Conservation (phyloP, 176 grass and related monocot species). For the Echinochloa phyllopogon region DNA sequence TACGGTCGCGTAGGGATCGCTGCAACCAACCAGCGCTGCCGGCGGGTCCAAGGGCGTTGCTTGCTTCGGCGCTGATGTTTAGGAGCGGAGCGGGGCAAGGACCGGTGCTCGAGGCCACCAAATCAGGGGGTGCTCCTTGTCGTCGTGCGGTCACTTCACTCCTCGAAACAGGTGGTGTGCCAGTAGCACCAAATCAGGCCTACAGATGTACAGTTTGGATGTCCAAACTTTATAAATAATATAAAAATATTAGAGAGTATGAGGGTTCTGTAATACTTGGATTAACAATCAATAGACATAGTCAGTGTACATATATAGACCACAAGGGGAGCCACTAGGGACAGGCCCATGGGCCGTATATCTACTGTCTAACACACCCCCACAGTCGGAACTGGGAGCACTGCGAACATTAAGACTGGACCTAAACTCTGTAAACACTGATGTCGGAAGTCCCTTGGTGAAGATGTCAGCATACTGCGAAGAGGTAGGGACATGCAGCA, state of each 20-base stretch:
- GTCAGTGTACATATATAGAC: not conserved
- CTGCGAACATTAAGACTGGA: too few relatives aligned
- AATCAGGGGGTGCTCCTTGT: constrained; percentile 15
- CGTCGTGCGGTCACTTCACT: constrained; percentile 3
- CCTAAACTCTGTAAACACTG: too few relatives aligned
- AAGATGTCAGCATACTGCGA: too few relatives aligned
- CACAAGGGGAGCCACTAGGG: not conserved
- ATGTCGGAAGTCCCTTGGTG: too few relatives aligned
- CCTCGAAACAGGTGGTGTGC: not conserved
- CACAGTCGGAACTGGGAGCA: too few relatives aligned
- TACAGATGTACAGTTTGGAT: too few relatives aligned
- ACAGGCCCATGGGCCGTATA: not conserved
- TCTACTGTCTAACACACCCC: not conserved
- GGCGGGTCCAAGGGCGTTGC: not conserved
- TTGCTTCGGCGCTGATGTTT: constrained; percentile 42
- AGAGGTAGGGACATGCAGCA: too few relatives aligned
- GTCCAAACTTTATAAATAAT: too few relatives aligned
- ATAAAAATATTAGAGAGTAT: not conserved
- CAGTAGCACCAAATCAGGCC: too few relatives aligned
- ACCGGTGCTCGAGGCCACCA: constrained; percentile 44
- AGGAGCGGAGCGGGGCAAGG: not conserved
- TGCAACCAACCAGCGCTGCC: not conserved
- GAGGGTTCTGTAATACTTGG: not conserved
- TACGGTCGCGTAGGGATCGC: not conserved
- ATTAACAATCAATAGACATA: not conserved